Evolutionary conservation across 768 basidiomycete species (phyloP).

Genomic region (Tricholomella constricta): DNA sequence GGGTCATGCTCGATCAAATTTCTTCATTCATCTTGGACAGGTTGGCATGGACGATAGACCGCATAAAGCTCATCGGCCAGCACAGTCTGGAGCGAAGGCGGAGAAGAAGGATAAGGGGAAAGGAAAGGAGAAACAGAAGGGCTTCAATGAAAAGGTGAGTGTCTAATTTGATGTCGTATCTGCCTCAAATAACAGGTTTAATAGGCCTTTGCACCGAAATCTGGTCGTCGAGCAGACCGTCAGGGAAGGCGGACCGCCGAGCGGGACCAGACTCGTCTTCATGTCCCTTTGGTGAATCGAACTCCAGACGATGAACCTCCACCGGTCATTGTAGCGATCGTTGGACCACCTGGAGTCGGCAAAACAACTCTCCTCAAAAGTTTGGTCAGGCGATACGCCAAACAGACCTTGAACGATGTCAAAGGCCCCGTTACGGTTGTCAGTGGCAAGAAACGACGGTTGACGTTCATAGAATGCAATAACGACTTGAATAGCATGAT

Average conservation of each 20-base stretch:
- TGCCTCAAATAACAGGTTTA: conserved; percentile 1
- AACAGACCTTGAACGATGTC: conserved; percentile 86
- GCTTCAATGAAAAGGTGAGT: conserved; percentile 88
- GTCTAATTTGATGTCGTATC: neutral
- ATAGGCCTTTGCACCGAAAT: conserved; percentile 91
- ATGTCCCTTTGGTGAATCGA: conserved; percentile 94
- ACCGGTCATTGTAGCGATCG: conserved; percentile 91
- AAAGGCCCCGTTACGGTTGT: conserved; percentile 96
- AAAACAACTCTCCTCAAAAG: conserved; percentile 94
- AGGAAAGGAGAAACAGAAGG: conserved; percentile 69
- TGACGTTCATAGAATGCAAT: conserved; percentile 98
- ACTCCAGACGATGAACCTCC: conserved; percentile 92
- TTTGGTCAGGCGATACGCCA: conserved; percentile 89
- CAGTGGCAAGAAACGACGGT: conserved; percentile 85
- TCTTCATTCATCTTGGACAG: neutral
- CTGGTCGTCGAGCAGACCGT: conserved; percentile 84
- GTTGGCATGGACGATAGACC: conserved; percentile 69
- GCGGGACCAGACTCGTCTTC: conserved; percentile 90
- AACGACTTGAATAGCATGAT: conserved; percentile 99
- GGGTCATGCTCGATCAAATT: neutral
- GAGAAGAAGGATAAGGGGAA: conserved; percentile 78
- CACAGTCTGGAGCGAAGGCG: conserved; percentile 69
- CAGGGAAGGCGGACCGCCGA: conserved; percentile 92
- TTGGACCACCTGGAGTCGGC: conserved; percentile 96
- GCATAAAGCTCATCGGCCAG: conserved; percentile 82